phyloP scores from a whole-genome alignment of 371 early-diverging fungal genomes.

The Vairimorpha apis region DNA sequence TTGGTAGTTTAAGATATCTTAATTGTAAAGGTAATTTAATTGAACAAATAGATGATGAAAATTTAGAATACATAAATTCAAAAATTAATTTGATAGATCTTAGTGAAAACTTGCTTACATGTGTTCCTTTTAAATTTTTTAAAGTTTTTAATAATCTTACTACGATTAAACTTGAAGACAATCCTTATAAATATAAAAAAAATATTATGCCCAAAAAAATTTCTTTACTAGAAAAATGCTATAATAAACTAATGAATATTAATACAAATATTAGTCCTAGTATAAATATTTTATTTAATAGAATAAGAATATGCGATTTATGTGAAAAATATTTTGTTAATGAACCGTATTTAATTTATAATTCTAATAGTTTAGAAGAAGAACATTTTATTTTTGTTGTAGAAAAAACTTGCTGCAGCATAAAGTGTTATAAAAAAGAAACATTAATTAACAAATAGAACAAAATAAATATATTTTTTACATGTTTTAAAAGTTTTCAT shows the following conservation, averaged over 20 bases:
- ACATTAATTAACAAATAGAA: not conserved
- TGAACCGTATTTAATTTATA: slow-evolving; percentile 47
- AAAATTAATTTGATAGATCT: slow-evolving; percentile 58
- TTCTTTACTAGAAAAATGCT: slow-evolving; percentile 52
- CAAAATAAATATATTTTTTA: not conserved
- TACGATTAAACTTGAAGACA: slow-evolving; percentile 52
- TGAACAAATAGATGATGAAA: slow-evolving; percentile 41
- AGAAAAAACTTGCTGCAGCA: slow-evolving; percentile 46
- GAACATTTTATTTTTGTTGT: slow-evolving; percentile 38
- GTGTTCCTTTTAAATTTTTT: slow-evolving; percentile 60
- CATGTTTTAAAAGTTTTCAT: not conserved
- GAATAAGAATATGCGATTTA: slow-evolving; percentile 52
- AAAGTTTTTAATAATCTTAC: slow-evolving; percentile 51
- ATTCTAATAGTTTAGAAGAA: slow-evolving; percentile 37
- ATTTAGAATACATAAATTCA: slow-evolving; percentile 1
- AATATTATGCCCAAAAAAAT: slow-evolving; percentile 29
- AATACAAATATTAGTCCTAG: slow-evolving; percentile 42
- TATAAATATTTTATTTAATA: slow-evolving; percentile 33
- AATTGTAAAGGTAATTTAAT: slow-evolving; percentile 61
- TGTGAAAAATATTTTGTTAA: slow-evolving; percentile 55
- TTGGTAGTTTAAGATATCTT: slow-evolving; percentile 53
- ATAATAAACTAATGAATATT: slow-evolving; percentile 36
- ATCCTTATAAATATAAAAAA: slow-evolving; percentile 49
- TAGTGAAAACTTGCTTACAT: slow-evolving; percentile 43
- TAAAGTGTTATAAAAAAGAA: slow-evolving; percentile 26